phyloP scores from a whole-genome alignment of 495 filamentous ascomycete species.

The Xylaria castorea region DNA sequence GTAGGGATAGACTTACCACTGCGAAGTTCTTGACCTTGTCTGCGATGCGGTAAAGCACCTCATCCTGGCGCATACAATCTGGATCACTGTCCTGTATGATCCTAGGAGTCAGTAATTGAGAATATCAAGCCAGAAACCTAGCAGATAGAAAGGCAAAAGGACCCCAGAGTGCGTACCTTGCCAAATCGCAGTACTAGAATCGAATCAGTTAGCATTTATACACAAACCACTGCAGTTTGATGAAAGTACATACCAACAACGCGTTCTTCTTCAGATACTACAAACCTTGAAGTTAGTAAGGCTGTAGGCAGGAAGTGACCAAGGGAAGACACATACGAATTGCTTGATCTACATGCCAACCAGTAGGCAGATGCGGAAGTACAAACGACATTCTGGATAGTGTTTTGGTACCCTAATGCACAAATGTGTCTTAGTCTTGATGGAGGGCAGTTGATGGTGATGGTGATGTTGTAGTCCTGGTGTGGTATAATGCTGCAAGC shows the following conservation, averaged over 20 bases:
- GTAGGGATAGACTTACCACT: slow-evolving; percentile 60
- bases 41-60: slow-evolving; percentile 90
- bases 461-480: slow-evolving; percentile 3
- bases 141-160: not conserved
- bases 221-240: slow-evolving; percentile 49
- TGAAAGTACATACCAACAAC: slow-evolving; percentile 91
- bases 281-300: slow-evolving; percentile 10
- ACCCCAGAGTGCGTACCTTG: slow-evolving; percentile 12
- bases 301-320: not conserved
- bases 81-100: slow-evolving; percentile 32
- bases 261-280: slow-evolving; percentile 84
- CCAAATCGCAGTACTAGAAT: slow-evolving; percentile 24
- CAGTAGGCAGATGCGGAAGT: slow-evolving; percentile 87
- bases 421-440: not conserved
- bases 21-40: slow-evolving; percentile 89
- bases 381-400: slow-evolving; percentile 84
- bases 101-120: slow-evolving; percentile 66
- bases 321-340: slow-evolving; percentile 55
- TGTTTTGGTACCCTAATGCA: not conserved
- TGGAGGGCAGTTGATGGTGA: not conserved
- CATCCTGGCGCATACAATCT: slow-evolving; percentile 89
- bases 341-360: slow-evolving; percentile 96
- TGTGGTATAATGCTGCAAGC: not conserved
- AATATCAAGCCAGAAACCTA: not conserved
- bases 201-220: not conserved